These are phyloP conservation scores for Verticillium klebahnii DNA, from an alignment of 2,329 filamentous ascomycete species.

Conservation along the genomic window DNA sequence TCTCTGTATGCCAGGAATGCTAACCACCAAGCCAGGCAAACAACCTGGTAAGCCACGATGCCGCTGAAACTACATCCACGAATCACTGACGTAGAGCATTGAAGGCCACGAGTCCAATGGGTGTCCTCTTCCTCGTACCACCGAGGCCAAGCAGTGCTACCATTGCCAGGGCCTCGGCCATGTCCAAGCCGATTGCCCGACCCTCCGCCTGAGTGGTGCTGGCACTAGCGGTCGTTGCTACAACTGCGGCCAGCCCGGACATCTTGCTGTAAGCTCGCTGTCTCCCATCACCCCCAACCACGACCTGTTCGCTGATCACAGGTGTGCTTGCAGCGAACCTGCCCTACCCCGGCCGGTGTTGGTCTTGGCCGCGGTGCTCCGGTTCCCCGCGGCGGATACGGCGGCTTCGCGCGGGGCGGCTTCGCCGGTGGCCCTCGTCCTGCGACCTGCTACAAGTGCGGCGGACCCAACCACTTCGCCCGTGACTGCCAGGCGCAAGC, in stretches of 20 bases:
- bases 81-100: slow-evolving; percentile 9
- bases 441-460: slow-evolving; percentile 71
- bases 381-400: slow-evolving; percentile 68
- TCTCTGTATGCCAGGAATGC: neutral
- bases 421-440: slow-evolving; percentile 66
- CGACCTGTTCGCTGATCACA: slow-evolving; percentile 2
- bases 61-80: neutral
- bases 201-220: slow-evolving; percentile 82
- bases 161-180: slow-evolving; percentile 98
- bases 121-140: slow-evolving; percentile 93
- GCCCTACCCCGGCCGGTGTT: slow-evolving; percentile 66
- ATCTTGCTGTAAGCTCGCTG: slow-evolving; percentile 67
- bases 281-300: slow-evolving; percentile 12
- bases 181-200: slow-evolving; percentile 98
- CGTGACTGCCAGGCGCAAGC: slow-evolving; percentile 97
- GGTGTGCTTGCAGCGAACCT: slow-evolving; percentile 58
- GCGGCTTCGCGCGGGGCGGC: slow-evolving; percentile 66
- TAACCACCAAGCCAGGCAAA: slow-evolving; percentile 53
- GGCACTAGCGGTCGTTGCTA: slow-evolving; percentile 88
- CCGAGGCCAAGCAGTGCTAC: slow-evolving; percentile 99
- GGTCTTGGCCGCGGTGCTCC: slow-evolving; percentile 61
- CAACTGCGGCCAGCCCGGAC: slow-evolving; percentile 88
- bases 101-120: slow-evolving; percentile 92
- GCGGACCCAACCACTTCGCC: slow-evolving; percentile 94
- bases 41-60: slow-evolving; percentile 59